Evolutionary conservation across 2,329 filamentous ascomycete genomes (phyloP).

Genomic region (Coniella lustricola): DNA sequence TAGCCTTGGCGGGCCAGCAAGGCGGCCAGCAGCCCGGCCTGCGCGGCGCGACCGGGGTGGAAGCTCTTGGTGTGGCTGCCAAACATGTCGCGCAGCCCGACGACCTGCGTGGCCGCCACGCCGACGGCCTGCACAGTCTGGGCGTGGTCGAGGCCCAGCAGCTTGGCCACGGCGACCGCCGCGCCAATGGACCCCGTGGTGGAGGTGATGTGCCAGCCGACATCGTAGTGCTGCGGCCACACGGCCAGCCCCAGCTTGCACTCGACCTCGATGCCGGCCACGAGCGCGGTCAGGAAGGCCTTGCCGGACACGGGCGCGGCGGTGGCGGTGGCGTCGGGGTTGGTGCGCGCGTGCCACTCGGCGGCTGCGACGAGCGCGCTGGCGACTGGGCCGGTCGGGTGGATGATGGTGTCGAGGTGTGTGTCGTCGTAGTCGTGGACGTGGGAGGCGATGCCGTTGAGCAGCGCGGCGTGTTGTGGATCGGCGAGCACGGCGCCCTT

Average conservation of each 20-base stretch:
- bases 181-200: conserved; percentile 46
- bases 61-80: conserved; percentile 50
- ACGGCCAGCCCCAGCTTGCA: conserved; percentile 46
- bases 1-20: conserved; percentile 38
- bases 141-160: conserved; percentile 32
- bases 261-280: conserved; percentile 44
- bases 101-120: conserved; percentile 45
- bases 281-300: conserved; percentile 44
- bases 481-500: conserved; percentile 28
- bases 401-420: conserved; percentile 48
- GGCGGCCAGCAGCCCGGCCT: conserved; percentile 39
- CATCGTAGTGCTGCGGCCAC: conserved; percentile 47
- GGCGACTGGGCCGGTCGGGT: conserved; percentile 45
- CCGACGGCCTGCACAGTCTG: conserved; percentile 44
- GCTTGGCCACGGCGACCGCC: conserved; percentile 42
- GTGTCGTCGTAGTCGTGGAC: conserved; percentile 53
- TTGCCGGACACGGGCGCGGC: conserved; percentile 29
- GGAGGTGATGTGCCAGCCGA: conserved; percentile 50
- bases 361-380: conserved; percentile 41
- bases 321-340: no score
- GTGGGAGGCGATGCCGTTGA: conserved; percentile 49
- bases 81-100: conserved; percentile 47
- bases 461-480: conserved; percentile 41
- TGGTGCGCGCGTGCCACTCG: conserved; percentile 27
- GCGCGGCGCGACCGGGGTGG: conserved; percentile 45